Percentiles rank a stretch among this genome's conserved stretches.
These are phyloP conservation scores for Nicotiana benthamiana DNA, from an alignment of 257 asterid species.

Conservation along the genomic window DNA sequence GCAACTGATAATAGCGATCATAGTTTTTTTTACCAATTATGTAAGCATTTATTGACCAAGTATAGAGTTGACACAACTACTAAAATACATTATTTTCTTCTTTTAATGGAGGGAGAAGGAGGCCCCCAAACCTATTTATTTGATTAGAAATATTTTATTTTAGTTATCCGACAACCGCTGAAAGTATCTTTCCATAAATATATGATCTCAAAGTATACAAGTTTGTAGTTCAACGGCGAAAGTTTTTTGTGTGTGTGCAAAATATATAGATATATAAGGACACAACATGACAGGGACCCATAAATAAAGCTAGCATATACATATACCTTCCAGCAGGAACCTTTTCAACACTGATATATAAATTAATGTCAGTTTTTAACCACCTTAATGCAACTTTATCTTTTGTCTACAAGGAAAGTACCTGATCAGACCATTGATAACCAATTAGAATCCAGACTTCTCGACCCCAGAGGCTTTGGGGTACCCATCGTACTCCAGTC, in stretches of 20 bases:
- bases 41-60: no score
- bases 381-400: not conserved
- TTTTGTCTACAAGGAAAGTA: not conserved
- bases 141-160: not conserved
- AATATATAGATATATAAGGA: not conserved
- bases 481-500: conserved; percentile 42
- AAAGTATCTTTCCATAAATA: not conserved
- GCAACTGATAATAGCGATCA: not conserved
- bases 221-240: not conserved
- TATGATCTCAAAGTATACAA: not conserved
- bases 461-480: conserved; percentile 13
- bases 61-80: not conserved
- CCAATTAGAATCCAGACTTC: conserved; percentile 4
- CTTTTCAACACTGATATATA: not conserved
- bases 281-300: no score
- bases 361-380: not conserved
- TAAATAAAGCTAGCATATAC: not conserved
- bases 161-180: not conserved
- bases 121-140: not conserved
- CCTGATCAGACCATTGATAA: not conserved
- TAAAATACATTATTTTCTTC: not conserved
- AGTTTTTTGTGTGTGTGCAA: no score
- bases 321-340: not conserved
- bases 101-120: not conserved
- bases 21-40: not conserved